Conservation (phyloP, 345 rosid genomes). For the Cardamine occulta region DNA sequence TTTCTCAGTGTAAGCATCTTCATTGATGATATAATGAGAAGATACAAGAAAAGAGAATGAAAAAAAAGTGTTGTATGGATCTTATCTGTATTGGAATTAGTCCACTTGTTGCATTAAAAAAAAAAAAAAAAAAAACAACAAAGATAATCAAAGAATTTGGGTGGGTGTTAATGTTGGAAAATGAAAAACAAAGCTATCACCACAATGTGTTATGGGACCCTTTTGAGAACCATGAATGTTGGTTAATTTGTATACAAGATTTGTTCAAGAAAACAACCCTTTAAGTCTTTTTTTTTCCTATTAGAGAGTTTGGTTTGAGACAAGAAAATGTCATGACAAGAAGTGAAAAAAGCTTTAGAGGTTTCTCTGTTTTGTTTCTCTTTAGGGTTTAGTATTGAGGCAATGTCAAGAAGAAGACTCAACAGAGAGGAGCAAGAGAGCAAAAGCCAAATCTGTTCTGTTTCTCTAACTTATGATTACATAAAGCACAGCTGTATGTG, state of each 20-base stretch:
- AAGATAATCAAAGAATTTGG: constrained; percentile 11
- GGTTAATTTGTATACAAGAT: constrained; percentile 18
- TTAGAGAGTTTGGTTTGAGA: constrained; percentile 20
- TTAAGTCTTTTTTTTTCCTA: not conserved
- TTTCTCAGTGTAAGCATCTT: constrained; percentile 20
- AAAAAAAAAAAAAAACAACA: not conserved
- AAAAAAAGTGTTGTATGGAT: constrained; percentile 30
- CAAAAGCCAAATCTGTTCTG: constrained; percentile 39
- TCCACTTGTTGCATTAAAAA: constrained; percentile 2
- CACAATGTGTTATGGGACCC: constrained; percentile 42
- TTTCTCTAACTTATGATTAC: constrained; percentile 38
- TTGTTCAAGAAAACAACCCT: not conserved
- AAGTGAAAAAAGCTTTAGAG: constrained; percentile 17
- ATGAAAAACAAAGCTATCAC: constrained; percentile 37
- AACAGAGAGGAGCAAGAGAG: constrained; percentile 31
- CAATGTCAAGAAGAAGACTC: constrained; percentile 32
- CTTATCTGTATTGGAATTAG: constrained; percentile 32
- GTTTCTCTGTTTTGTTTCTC: constrained; percentile 27
- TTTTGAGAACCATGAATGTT: constrained; percentile 38
- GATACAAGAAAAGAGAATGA: constrained; percentile 9
- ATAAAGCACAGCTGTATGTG: constrained; percentile 18
- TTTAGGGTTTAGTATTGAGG: constrained; percentile 31
- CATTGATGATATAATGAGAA: constrained; percentile 22
- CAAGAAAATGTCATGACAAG: constrained; percentile 20
- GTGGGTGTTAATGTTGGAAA: constrained; percentile 31